Percentiles rank a stretch among this genome's conserved stretches.
phyloP scores from a whole-genome alignment of 1,139 yeast genomes.

The Saccharomyces hybrid region DNA sequence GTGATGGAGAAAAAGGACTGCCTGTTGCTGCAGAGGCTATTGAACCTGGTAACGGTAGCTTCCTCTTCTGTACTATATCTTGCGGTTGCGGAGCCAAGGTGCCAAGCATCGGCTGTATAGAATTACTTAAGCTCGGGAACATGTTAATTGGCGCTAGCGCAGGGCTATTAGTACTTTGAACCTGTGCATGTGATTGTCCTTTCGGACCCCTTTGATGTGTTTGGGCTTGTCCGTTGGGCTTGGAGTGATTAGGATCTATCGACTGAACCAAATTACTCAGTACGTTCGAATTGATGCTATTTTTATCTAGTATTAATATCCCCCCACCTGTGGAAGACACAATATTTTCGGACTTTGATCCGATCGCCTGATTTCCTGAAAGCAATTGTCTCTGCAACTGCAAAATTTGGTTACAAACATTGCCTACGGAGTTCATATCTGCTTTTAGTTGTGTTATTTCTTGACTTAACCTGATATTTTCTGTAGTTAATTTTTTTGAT shows the following conservation, averaged over 20 bases:
- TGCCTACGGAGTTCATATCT: slow-evolving; percentile 21
- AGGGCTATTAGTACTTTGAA: not conserved
- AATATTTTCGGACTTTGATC: not conserved
- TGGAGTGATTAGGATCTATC: slow-evolving; percentile 10
- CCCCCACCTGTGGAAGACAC: slow-evolving; percentile 6
- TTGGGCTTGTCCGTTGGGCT: not conserved
- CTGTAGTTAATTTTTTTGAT: slow-evolving; percentile 25
- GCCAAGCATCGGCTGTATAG: not conserved
- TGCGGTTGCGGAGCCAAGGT: slow-evolving; percentile 3
- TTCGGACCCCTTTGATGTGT: not conserved
- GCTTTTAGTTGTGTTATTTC: slow-evolving; percentile 24
- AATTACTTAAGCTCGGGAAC: not conserved
- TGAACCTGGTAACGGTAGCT: slow-evolving; percentile 17
- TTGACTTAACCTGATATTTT: slow-evolving; percentile 26
- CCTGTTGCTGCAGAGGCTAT: slow-evolving; percentile 9
- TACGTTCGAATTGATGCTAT: slow-evolving; percentile 16
- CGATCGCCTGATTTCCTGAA: not conserved
- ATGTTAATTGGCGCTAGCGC: slow-evolving; percentile 8
- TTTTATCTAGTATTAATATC: slow-evolving; percentile 17
- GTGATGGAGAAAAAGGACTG: slow-evolving; percentile 21
- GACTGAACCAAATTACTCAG: slow-evolving; percentile 17
- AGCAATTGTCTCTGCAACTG: slow-evolving; percentile 22
- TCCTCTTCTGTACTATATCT: slow-evolving; percentile 14
- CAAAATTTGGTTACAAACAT: slow-evolving; percentile 25
- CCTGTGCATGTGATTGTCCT: not conserved